phyloP scores from a whole-genome alignment of 2,329 filamentous ascomycete species.

The Colletotrichum chlorophyti region DNA sequence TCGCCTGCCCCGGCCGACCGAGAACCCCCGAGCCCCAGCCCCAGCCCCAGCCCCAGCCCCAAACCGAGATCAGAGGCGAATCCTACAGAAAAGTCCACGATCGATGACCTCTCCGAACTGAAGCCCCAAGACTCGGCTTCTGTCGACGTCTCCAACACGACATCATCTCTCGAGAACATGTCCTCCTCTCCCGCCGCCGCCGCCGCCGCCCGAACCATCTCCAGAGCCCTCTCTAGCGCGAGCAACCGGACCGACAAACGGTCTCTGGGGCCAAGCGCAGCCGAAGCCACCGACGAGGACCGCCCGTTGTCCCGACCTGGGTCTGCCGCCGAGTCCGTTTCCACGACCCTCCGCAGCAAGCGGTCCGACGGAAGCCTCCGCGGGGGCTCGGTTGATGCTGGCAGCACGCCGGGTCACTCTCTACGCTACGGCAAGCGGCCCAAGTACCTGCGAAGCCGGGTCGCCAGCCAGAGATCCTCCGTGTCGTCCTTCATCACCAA shows the following conservation, averaged over 20 bases:
- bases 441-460: slow-evolving; percentile 64
- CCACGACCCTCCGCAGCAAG: slow-evolving; percentile 38
- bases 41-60: slow-evolving; percentile 27
- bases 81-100: background rate
- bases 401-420: slow-evolving; percentile 53
- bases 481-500: slow-evolving; percentile 65
- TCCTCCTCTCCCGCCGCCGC: slow-evolving; percentile 64
- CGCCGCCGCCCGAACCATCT: slow-evolving; percentile 59
- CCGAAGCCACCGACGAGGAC: slow-evolving; percentile 36
- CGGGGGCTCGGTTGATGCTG: slow-evolving; percentile 47
- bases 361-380: slow-evolving; percentile 41
- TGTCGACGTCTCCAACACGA: slow-evolving; percentile 48
- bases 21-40: slow-evolving; percentile 18
- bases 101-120: slow-evolving; percentile 18
- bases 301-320: slow-evolving; percentile 39
- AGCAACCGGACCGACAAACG: slow-evolving; percentile 38
- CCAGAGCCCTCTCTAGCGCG: slow-evolving; percentile 56
- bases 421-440: slow-evolving; percentile 56
- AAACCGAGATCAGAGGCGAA: slow-evolving; percentile 9
- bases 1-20: slow-evolving; percentile 43
- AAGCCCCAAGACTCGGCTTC: slow-evolving; percentile 32
- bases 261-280: slow-evolving; percentile 31
- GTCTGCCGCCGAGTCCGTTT: slow-evolving; percentile 32
- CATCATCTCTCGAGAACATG: slow-evolving; percentile 59
- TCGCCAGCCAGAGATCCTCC: slow-evolving; percentile 65